Conservation (phyloP, 768 basidiomycete genomes). For the Collybia sordida region DNA sequence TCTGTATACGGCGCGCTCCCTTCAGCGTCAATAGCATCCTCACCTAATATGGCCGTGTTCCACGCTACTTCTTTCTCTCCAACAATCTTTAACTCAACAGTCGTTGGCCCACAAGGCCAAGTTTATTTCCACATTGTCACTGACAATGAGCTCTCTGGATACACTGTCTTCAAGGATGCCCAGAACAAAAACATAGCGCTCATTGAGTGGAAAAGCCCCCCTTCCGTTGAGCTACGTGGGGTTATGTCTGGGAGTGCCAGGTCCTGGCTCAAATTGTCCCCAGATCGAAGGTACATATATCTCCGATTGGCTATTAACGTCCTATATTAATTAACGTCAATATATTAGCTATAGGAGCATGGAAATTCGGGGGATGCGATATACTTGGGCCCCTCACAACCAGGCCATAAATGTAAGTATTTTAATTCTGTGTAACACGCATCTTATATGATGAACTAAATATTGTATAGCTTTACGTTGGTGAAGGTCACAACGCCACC, state of each 20-base stretch:
- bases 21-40: constrained; percentile 37
- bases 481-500: constrained; percentile 23
- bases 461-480: constrained; percentile 44
- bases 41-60: constrained; percentile 36
- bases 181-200: constrained; percentile 49
- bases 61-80: constrained; percentile 52
- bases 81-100: constrained; percentile 52
- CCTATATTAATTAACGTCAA: not conserved
- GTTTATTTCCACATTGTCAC: constrained; percentile 51
- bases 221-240: constrained; percentile 53
- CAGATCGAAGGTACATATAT: constrained; percentile 39
- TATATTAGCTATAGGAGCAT: constrained; percentile 45
- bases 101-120: constrained; percentile 50
- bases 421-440: not conserved
- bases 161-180: constrained; percentile 52
- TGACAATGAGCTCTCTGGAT: constrained; percentile 46
- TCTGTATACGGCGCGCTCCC: constrained; percentile 68
- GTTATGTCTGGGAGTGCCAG: constrained; percentile 42
- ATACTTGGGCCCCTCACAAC: constrained; percentile 56
- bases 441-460: constrained; percentile 1
- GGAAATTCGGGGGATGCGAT: constrained; percentile 47
- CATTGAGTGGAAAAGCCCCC: constrained; percentile 55
- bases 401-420: constrained; percentile 50
- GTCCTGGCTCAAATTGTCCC: constrained; percentile 55
- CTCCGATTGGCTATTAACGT: not conserved